Conservation (phyloP, 2,329 filamentous ascomycete genomes). For the Sporothrix phasma region DNA sequence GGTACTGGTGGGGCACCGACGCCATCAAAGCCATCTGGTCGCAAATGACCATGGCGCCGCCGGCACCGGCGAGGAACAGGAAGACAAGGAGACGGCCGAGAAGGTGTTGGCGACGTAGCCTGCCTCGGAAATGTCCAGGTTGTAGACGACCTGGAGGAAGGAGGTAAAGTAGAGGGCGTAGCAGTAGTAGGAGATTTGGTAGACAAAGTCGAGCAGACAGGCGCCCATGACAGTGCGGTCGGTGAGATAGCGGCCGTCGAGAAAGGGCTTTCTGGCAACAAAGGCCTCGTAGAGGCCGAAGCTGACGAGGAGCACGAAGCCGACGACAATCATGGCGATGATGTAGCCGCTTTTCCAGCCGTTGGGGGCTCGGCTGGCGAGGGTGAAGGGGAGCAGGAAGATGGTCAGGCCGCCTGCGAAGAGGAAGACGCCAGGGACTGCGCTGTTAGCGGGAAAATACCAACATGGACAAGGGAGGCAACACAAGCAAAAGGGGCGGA, state of each 20-base stretch:
- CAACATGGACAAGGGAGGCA: neutral
- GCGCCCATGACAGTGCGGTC: slow-evolving; percentile 34
- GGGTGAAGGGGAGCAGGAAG: slow-evolving; percentile 58
- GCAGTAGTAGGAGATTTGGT: slow-evolving; percentile 20
- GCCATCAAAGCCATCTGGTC: slow-evolving; percentile 52
- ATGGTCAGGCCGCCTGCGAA: slow-evolving; percentile 46
- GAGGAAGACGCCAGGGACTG: slow-evolving; percentile 41
- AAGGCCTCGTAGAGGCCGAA: slow-evolving; percentile 33
- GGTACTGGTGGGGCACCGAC: slow-evolving; percentile 44
- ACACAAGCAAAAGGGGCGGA: too few relatives aligned
- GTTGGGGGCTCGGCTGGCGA: slow-evolving; percentile 36
- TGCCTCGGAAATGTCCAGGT: slow-evolving; percentile 14
- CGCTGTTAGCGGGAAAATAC: neutral
- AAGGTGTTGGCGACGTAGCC: slow-evolving; percentile 16
- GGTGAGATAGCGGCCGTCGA: slow-evolving; percentile 35
- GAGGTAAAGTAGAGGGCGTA: slow-evolving; percentile 19
- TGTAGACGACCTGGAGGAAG: slow-evolving; percentile 19
- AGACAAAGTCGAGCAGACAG: slow-evolving; percentile 10
- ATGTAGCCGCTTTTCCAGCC: slow-evolving; percentile 34
- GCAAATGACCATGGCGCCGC: slow-evolving; percentile 23
- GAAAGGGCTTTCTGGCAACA: slow-evolving; percentile 29
- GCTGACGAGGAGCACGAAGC: slow-evolving; percentile 26
- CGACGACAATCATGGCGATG: slow-evolving; percentile 32
- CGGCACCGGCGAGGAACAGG: too few relatives aligned
- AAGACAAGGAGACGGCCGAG: slow-evolving; percentile 31